Evolutionary conservation across 305 asterid species (phyloP).

Genomic region (Fraxinus floribunda): DNA sequence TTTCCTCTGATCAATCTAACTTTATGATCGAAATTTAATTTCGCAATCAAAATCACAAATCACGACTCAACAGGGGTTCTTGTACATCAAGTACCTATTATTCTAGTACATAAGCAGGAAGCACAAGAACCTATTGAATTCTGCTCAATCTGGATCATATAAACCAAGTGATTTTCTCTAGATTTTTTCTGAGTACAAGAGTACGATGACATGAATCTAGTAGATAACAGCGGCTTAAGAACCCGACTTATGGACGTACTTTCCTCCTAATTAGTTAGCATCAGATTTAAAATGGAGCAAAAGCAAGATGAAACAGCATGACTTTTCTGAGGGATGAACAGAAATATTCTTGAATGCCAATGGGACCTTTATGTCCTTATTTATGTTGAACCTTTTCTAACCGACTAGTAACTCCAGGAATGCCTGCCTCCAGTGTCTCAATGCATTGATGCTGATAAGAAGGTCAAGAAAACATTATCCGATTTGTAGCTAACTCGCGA

Average conservation of each 20-base stretch:
- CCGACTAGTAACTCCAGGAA: not conserved
- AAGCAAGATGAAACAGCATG: not conserved
- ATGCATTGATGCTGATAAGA: constrained; percentile 13
- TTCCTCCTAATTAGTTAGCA: not conserved
- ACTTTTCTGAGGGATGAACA: not conserved
- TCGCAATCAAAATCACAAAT: not conserved
- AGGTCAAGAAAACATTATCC: not conserved
- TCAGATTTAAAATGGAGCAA: not conserved
- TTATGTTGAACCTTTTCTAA: not conserved
- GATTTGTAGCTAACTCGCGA: constrained; percentile 29
- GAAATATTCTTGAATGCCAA: not conserved
- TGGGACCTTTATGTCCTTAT: not conserved
- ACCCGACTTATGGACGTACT: not conserved
- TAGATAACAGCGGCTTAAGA: not conserved
- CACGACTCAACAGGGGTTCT: not conserved
- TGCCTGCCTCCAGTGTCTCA: not conserved
- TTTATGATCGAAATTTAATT: not conserved
- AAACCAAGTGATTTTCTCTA: not conserved
- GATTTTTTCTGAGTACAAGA: not conserved
- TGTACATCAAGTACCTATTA: not conserved
- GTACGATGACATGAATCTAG: not conserved
- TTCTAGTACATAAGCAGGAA: not conserved
- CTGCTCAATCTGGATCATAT: not conserved
- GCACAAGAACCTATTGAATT: not conserved
- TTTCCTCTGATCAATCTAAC: not conserved